These are phyloP conservation scores for Pinus tabuliformis DNA, from an alignment of 75 land plant genomes.

Conservation along the genomic window DNA sequence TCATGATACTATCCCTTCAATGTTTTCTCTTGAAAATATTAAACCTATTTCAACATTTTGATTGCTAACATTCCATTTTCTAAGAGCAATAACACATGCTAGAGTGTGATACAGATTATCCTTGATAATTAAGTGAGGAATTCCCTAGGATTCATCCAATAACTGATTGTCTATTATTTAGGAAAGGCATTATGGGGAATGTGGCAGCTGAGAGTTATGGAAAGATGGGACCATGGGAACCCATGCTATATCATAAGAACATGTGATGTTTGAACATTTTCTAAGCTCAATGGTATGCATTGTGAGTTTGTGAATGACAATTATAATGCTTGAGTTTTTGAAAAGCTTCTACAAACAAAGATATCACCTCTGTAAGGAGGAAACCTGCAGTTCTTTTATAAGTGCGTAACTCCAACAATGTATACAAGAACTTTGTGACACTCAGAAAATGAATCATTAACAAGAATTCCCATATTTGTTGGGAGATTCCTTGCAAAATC, in stretches of 20 bases:
- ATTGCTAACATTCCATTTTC: constrained; percentile 59
- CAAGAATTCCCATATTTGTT: too few species aligned
- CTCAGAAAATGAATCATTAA: too few species aligned
- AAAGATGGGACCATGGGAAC: constrained; percentile 70
- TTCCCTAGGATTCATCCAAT: constrained; percentile 72
- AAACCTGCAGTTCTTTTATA: too few species aligned
- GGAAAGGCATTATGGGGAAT: constrained; percentile 55
- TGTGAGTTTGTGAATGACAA: too few species aligned
- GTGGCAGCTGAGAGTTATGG: constrained; percentile 30
- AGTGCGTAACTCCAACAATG: too few species aligned
- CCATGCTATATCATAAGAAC: constrained; percentile 92
- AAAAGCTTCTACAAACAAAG: too few species aligned
- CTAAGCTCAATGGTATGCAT: too few species aligned
- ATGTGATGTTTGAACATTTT: too few species aligned
- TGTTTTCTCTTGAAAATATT: constrained; percentile 11
- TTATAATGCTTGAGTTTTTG: too few species aligned
- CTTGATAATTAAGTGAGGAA: constrained; percentile 26
- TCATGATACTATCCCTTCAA: constrained; percentile 20
- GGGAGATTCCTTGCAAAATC: too few species aligned
- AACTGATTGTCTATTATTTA: constrained; percentile 75
- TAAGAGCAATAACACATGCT: constrained; percentile 70
- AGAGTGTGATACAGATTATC: constrained; percentile 52
- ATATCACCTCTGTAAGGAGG: too few species aligned
- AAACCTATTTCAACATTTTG: constrained; percentile 28
- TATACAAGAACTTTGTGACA: too few species aligned